A percentile compares a stretch with the other conserved stretches of the same genome.
Conservation (phyloP, 2,329 filamentous ascomycete species). For the Microsporum ferrugineum region DNA sequence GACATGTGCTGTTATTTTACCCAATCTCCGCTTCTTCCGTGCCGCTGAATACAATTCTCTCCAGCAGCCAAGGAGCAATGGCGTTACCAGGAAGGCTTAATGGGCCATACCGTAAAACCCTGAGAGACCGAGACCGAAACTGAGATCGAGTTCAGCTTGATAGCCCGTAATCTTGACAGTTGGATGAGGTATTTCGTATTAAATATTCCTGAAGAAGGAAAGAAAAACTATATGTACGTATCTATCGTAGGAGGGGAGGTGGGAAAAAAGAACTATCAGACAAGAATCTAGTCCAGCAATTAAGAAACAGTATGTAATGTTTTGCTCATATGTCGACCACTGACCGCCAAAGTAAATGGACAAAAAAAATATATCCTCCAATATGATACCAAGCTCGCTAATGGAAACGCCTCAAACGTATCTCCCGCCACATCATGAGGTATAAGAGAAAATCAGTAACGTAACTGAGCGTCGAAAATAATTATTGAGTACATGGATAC, state of each 20-base stretch:
- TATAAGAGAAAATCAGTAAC: not conserved
- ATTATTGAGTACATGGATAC: not conserved
- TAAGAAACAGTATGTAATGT: not conserved
- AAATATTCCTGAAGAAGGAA: not conserved
- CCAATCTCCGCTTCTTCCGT: not conserved
- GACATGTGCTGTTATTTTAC: not conserved
- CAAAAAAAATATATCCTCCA: not conserved
- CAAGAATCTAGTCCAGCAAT: not conserved
- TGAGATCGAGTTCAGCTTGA: not conserved
- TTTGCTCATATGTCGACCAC: not conserved
- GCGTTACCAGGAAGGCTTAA: not conserved
- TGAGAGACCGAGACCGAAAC: not conserved
- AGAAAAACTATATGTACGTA: not conserved
- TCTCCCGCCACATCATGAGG: not conserved
- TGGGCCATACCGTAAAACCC: not conserved
- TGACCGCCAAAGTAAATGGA: not conserved
- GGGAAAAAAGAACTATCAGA: not conserved
- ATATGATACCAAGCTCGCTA: not conserved
- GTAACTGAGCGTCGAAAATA: not conserved
- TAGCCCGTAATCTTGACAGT: not conserved
- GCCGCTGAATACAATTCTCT: not conserved
- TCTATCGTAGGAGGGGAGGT: not conserved
- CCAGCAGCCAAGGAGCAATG: not conserved
- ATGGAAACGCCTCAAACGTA: not conserved
- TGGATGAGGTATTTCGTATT: not conserved